Percentiles rank a stretch among this genome's conserved stretches.
phyloP scores from a whole-genome alignment of 2,329 filamentous ascomycete species.

The Aspergillus cejpii region DNA sequence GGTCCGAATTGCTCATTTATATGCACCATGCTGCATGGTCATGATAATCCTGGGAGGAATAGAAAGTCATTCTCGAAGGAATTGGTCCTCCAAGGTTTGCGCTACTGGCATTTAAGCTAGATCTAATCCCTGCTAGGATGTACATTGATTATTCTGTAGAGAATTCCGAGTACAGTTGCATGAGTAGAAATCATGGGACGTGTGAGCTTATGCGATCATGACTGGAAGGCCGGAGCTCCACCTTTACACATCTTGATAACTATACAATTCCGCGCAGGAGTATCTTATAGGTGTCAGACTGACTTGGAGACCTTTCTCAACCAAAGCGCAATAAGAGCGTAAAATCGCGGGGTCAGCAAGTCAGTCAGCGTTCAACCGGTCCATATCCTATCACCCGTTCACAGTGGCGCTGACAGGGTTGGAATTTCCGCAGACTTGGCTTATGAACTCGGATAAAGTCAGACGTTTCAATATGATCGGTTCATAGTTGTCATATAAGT shows the following conservation, averaged over 20 bases:
- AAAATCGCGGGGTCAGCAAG: slow-evolving; percentile 13
- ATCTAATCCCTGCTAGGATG: background rate
- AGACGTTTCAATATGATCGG: slow-evolving; percentile 1
- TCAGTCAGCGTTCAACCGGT: background rate
- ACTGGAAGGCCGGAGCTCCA: background rate
- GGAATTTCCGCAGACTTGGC: slow-evolving; percentile 10
- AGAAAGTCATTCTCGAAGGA: background rate
- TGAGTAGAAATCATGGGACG: no score
- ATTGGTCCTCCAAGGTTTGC: background rate
- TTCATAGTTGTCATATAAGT: background rate
- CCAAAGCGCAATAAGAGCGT: slow-evolving; percentile 6
- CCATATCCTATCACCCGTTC: slow-evolving; percentile 10
- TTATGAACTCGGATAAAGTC: slow-evolving; percentile 17
- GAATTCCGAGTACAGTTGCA: background rate
- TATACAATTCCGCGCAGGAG: background rate
- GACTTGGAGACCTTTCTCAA: slow-evolving; percentile 10
- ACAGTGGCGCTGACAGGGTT: slow-evolving; percentile 11
- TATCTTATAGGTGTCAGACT: no score
- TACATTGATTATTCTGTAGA: background rate
- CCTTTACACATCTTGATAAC: background rate
- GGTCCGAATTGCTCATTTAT: slow-evolving; percentile 11
- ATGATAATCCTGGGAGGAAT: background rate
- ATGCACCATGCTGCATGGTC: background rate
- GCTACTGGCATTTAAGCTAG: background rate
- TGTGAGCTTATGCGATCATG: background rate